Conservation (phyloP, 2,329 filamentous ascomycete species). For the Botrytis fragariae region DNA sequence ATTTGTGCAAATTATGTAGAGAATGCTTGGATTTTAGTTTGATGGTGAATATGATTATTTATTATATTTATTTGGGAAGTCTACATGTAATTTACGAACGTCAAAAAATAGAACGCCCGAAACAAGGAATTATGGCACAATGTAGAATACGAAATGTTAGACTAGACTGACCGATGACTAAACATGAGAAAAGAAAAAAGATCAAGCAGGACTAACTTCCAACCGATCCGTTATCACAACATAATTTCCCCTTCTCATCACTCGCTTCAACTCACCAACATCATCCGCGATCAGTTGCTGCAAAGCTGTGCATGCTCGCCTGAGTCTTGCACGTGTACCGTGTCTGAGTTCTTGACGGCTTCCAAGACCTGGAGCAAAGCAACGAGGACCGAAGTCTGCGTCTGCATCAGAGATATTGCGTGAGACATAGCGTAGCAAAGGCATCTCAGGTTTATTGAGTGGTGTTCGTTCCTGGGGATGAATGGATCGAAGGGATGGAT, state of each 20-base stretch:
- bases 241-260: background rate
- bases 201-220: background rate
- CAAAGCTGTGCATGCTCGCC: background rate
- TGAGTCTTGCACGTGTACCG: background rate
- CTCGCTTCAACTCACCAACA: background rate
- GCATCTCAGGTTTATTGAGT: background rate
- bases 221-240: background rate
- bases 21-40: background rate
- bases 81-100: accelerated
- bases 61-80: accelerated
- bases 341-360: background rate
- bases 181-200: background rate
- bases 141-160: background rate
- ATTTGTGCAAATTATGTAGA: background rate
- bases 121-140: background rate
- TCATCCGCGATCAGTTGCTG: background rate
- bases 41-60: background rate
- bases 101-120: background rate
- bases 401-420: background rate
- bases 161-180: background rate
- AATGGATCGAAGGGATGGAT: background rate
- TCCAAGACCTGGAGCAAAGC: background rate
- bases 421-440: too few species aligned
- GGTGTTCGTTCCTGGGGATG: background rate
- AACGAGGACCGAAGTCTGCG: background rate